Conservation (phyloP, 345 rosid genomes). For the Aquilaria sinensis region DNA sequence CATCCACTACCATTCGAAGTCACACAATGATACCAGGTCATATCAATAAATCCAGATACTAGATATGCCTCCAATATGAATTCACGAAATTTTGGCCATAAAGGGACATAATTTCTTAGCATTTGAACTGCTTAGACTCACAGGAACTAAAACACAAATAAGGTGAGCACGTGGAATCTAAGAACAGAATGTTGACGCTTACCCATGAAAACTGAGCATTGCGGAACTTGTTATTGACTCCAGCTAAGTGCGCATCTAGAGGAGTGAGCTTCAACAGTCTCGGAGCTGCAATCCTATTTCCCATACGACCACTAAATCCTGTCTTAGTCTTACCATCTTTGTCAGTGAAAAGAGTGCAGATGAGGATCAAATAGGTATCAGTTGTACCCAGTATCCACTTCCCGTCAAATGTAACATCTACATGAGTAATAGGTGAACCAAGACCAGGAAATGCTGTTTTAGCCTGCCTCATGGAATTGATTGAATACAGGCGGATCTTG, state of each 20-base stretch:
- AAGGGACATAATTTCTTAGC: background rate
- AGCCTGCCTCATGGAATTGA: constrained; percentile 91
- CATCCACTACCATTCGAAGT: too few relatives aligned
- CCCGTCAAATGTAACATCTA: constrained; percentile 96
- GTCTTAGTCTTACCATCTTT: constrained; percentile 82
- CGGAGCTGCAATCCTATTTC: constrained; percentile 93
- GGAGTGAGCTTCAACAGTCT: constrained; percentile 88
- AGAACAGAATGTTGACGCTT: constrained; percentile 16
- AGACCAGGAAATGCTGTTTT: constrained; percentile 99
- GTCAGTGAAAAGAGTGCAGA: constrained; percentile 81
- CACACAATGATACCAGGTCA: too few relatives aligned
- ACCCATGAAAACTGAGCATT: constrained; percentile 98
- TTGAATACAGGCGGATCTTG: constrained; percentile 86
- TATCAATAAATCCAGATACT: too few relatives aligned
- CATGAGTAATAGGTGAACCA: constrained; percentile 92
- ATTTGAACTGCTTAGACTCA: background rate
- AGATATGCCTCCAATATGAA: too few relatives aligned
- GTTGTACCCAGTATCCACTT: constrained; percentile 98
- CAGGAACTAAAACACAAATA: constrained; percentile 5
- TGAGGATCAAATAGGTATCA: constrained; percentile 84
- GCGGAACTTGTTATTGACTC: constrained; percentile 75
- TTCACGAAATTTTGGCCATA: too few relatives aligned
- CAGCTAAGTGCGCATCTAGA: constrained; percentile 84
- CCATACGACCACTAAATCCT: constrained; percentile 98
- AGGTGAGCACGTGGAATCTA: background rate